A percentile compares a stretch with the other conserved stretches of the same genome.
Conservation (phyloP, 306 rosid genomes). For the Rosa persica region DNA sequence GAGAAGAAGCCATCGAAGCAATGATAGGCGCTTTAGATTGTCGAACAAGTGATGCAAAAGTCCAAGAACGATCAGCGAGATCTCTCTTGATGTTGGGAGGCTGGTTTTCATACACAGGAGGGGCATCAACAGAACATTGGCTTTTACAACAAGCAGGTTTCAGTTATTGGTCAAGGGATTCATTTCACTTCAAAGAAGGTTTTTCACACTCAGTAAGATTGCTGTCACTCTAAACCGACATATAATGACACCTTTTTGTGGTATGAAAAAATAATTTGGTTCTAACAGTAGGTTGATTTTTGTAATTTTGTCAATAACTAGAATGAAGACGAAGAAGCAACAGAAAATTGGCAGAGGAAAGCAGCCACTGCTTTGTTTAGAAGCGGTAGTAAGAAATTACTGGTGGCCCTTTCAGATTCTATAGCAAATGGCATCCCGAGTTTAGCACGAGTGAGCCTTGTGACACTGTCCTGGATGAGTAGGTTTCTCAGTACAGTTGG, state of each 20-base stretch:
- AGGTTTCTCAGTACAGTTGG: conserved; percentile 42
- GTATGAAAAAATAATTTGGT: neutral
- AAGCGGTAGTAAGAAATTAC: conserved; percentile 52
- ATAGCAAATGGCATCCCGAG: conserved; percentile 55
- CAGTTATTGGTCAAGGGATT: conserved; percentile 34
- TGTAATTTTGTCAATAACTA: conserved; percentile 15
- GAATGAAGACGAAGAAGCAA: conserved; percentile 56
- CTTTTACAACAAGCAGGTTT: conserved; percentile 76
- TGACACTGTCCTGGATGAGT: conserved; percentile 73
- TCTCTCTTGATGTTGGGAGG: conserved; percentile 75
- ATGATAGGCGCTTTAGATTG: conserved; percentile 53
- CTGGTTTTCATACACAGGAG: conserved; percentile 56
- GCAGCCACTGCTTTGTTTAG: conserved; percentile 51
- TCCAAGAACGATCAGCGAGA: conserved; percentile 60
- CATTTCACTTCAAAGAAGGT: conserved; percentile 38
- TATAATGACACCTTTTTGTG: neutral
- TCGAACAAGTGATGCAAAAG: conserved; percentile 32
- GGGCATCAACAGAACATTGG: conserved; percentile 50
- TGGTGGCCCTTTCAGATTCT: conserved; percentile 61
- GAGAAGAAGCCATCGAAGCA: conserved; percentile 79
- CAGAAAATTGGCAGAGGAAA: conserved; percentile 63
- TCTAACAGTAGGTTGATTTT: conserved; percentile 15
- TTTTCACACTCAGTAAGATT: conserved; percentile 39
- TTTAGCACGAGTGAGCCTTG: conserved; percentile 68
- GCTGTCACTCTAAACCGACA: neutral